phyloP scores from a whole-genome alignment of 73 alveolate species.

The Symbiodinium natans region DNA sequence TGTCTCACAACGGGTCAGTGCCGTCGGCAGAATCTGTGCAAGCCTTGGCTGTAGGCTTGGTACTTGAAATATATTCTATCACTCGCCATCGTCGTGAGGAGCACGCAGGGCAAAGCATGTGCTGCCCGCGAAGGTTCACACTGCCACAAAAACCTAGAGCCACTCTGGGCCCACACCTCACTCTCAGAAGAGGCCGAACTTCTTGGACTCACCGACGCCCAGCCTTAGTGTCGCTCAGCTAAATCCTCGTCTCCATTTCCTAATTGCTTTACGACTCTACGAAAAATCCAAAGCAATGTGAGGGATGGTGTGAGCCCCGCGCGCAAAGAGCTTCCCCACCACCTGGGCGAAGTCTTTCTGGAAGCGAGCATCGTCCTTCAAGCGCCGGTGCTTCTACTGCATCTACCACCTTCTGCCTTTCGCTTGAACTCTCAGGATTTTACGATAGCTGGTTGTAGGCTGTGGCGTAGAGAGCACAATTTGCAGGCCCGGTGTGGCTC shows the following conservation, averaged over 20 bases:
- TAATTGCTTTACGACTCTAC: too few species aligned
- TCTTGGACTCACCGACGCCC: conserved; percentile 9
- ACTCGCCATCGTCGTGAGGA: too few species aligned
- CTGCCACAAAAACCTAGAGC: too few species aligned
- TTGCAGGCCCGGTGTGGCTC: background rate
- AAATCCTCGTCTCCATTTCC: too few species aligned
- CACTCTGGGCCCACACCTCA: too few species aligned
- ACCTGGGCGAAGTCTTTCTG: conserved; percentile 93
- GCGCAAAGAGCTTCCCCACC: conserved; percentile 80
- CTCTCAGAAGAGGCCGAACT: background rate
- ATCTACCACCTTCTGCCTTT: background rate
- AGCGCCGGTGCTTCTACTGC: background rate
- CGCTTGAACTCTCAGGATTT: background rate
- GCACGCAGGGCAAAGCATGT: background rate
- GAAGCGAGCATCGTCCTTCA: conserved; percentile 61
- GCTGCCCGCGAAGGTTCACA: too few species aligned
- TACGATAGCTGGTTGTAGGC: background rate
- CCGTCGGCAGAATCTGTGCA: too few species aligned
- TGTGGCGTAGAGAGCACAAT: background rate
- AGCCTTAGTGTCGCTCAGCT: too few species aligned
- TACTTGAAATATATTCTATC: too few species aligned
- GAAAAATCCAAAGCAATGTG: too few species aligned
- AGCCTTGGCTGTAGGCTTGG: too few species aligned
- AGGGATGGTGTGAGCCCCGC: background rate
- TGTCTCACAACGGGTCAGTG: too few species aligned